These are phyloP conservation scores for Apocynum venetum DNA, from an alignment of 257 asterid genomes.

Conservation along the genomic window DNA sequence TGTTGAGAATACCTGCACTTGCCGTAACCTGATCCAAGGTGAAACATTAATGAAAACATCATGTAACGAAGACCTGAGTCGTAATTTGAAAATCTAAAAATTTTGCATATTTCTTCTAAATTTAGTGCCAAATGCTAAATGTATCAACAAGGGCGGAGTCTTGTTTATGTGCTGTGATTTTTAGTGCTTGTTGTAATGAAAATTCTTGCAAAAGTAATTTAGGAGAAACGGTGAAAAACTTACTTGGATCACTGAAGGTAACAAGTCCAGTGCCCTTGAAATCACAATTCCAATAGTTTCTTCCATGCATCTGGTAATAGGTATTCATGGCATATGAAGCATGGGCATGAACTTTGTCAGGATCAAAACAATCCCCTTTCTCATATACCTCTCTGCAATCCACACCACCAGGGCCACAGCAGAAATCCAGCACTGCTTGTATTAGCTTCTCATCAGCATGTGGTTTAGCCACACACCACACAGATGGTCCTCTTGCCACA, in stretches of 20 bases:
- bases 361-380: constrained; percentile 32
- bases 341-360: constrained; percentile 23
- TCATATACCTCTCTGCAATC: constrained; percentile 26
- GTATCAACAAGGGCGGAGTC: no score
- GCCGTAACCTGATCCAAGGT: constrained; percentile 1
- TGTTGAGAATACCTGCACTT: constrained; percentile 4
- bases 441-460: constrained; percentile 24
- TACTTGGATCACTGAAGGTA: constrained; percentile 37
- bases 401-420: constrained; percentile 19
- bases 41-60: neutral
- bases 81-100: no score
- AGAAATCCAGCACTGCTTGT: constrained; percentile 28
- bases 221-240: neutral
- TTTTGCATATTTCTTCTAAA: no score
- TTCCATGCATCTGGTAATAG: constrained; percentile 34
- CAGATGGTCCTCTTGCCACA: neutral
- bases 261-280: constrained; percentile 28
- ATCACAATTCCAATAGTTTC: constrained; percentile 39
- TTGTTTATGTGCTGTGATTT: no score
- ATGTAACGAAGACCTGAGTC: no score
- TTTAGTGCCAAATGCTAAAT: no score
- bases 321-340: constrained; percentile 42
- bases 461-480: constrained; percentile 36
- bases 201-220: no score
- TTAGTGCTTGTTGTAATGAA: no score